Conservation (phyloP, 2,329 filamentous ascomycete genomes). For the Hypoxylon rubiginosum region DNA sequence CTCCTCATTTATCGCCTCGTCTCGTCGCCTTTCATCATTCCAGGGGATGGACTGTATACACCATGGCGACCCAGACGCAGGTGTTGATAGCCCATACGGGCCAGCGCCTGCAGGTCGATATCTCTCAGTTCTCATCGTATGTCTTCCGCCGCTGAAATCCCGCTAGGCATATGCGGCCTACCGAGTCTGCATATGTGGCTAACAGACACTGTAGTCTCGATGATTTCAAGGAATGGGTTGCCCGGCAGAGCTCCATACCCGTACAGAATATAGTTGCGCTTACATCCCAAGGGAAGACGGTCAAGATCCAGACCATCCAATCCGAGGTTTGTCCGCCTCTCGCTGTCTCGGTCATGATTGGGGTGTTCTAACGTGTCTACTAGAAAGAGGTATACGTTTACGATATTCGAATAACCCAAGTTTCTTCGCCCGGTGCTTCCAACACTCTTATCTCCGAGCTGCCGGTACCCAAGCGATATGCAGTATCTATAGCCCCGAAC, state of each 20-base stretch:
- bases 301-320: constrained; percentile 83
- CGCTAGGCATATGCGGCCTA: constrained; percentile 15
- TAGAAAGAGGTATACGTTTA: constrained; percentile 94
- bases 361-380: constrained; percentile 1
- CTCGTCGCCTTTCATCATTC: constrained; percentile 36
- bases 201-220: constrained; percentile 75
- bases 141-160: constrained; percentile 53
- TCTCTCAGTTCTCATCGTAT: constrained; percentile 80
- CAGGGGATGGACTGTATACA: constrained; percentile 51
- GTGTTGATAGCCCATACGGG: constrained; percentile 95
- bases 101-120: constrained; percentile 84
- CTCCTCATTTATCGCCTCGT: constrained; percentile 11
- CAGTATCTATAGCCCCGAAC: constrained; percentile 80
- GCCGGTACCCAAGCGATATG: constrained; percentile 67
- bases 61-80: constrained; percentile 83
- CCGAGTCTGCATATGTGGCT: constrained; percentile 21
- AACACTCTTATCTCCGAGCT: constrained; percentile 62
- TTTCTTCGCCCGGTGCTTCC: constrained; percentile 62
- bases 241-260: constrained; percentile 79
- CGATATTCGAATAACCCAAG: constrained; percentile 80
- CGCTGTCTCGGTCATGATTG: constrained; percentile 24
- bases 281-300: constrained; percentile 85
- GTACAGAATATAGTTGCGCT: constrained; percentile 86
- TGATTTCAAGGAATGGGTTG: constrained; percentile 85
- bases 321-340: constrained; percentile 73